These are phyloP conservation scores for Hypseocharis bilobata DNA, from an alignment of 441 rosid genomes.

Conservation along the genomic window DNA sequence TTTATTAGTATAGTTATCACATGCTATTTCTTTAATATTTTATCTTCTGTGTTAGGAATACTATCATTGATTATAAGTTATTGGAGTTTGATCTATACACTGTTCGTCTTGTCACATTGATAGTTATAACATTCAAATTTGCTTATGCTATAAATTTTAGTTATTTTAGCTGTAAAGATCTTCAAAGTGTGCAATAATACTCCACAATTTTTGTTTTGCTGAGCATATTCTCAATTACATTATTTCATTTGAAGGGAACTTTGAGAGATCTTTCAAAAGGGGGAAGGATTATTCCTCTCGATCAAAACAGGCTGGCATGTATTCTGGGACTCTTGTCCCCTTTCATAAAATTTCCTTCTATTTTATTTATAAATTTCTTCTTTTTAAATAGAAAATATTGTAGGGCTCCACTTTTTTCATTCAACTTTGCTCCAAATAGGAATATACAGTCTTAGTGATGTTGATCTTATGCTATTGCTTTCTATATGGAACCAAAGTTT, in stretches of 20 bases:
- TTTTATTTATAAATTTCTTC: neutral
- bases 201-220: neutral
- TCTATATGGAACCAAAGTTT: neutral
- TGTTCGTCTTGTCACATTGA: neutral
- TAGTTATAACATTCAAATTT: neutral
- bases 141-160: neutral
- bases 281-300: constrained; percentile 28
- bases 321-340: constrained; percentile 1
- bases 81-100: neutral
- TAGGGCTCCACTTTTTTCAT: neutral
- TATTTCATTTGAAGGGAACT: constrained; percentile 36
- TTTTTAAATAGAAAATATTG: neutral
- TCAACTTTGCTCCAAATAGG: neutral
- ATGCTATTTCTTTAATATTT: neutral
- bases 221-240: constrained; percentile 7
- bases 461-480: neutral
- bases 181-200: neutral
- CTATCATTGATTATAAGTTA: neutral
- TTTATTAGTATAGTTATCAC: neutral
- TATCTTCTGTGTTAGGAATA: neutral
- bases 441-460: neutral
- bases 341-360: neutral
- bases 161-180: neutral
- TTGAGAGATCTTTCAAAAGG: constrained; percentile 45
- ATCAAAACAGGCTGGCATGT: constrained; percentile 36